Percentiles rank a stretch among this genome's conserved stretches.
phyloP scores from a whole-genome alignment of 352 stramenopile genomes.

The Nothophytophthora sp. region DNA sequence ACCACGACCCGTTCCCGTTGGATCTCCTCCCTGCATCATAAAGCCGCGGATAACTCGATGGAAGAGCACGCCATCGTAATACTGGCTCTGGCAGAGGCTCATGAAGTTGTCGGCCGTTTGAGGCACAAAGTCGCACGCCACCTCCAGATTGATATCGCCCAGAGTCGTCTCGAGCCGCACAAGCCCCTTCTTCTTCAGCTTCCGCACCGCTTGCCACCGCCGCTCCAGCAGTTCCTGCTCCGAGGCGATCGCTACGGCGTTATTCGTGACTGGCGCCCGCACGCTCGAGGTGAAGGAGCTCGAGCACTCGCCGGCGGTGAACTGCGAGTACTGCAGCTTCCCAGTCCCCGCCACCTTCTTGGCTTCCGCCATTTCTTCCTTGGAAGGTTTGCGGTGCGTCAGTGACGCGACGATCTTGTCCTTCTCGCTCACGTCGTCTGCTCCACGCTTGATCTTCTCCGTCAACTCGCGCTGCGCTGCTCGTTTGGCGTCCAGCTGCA shows the following conservation, averaged over 20 bases:
- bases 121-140: conserved; percentile 97
- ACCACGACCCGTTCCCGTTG: conserved; percentile 94
- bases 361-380: conserved; percentile 15
- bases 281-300: conserved; percentile 96
- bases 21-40: conserved; percentile 95
- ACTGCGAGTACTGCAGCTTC: conserved; percentile 70
- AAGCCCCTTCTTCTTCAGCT: conserved; percentile 97
- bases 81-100: conserved; percentile 89
- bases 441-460: conserved; percentile 59
- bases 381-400: conserved; percentile 45
- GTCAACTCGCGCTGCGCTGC: conserved; percentile 65
- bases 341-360: conserved; percentile 12
- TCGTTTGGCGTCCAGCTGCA: conserved; percentile 67
- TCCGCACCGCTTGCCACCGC: conserved; percentile 87
- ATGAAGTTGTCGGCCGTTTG: conserved; percentile 98
- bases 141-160: conserved; percentile 94
- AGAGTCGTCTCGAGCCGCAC: conserved; percentile 95
- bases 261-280: conserved; percentile 75
- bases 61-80: conserved; percentile 96
- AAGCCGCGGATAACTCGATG: conserved; percentile 97
- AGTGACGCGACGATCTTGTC: conserved; percentile 78
- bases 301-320: conserved; percentile 90
- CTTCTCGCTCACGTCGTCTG: conserved; percentile 63
- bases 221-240: conserved; percentile 63
- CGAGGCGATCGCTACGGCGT: conserved; percentile 47